These are phyloP conservation scores for Candolleomyces aberdarensis DNA, from an alignment of 768 basidiomycete genomes.

Conservation along the genomic window DNA sequence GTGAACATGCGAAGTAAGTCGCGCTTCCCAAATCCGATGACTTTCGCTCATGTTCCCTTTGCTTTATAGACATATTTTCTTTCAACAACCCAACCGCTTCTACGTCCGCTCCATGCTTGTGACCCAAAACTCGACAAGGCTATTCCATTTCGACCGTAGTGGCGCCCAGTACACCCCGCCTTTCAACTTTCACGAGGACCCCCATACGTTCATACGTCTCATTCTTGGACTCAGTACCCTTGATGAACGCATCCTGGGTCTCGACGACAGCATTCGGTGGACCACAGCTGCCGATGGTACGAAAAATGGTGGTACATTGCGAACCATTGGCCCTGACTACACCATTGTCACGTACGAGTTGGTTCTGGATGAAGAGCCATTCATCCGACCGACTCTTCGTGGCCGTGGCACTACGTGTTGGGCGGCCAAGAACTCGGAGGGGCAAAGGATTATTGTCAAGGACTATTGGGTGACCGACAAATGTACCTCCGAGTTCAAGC, in stretches of 20 bases:
- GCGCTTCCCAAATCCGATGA: no score
- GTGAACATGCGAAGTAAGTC: no score
- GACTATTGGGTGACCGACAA: not conserved
- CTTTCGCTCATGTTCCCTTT: no score
- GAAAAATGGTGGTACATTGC: not conserved
- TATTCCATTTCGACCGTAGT: conserved; percentile 1
- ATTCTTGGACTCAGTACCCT: not conserved
- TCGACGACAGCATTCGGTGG: conserved; percentile 2
- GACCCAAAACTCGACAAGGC: not conserved
- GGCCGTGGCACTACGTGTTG: conserved; percentile 2
- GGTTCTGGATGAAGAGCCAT: not conserved
- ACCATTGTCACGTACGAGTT: not conserved
- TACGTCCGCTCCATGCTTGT: conserved; percentile 2
- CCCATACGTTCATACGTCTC: not conserved
- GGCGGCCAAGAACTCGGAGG: not conserved
- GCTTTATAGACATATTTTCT: not conserved
- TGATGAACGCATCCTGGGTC: not conserved
- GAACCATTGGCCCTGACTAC: not conserved
- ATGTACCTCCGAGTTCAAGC: not conserved
- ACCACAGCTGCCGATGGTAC: not conserved
- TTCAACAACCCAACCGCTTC: not conserved
- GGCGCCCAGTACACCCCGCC: not conserved
- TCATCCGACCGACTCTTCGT: not conserved
- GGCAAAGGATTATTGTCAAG: not conserved
- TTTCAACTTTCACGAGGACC: conserved; percentile 3